Evolutionary conservation across 2,329 filamentous ascomycete species (phyloP).

Genomic region (Cladosporium sp.): DNA sequence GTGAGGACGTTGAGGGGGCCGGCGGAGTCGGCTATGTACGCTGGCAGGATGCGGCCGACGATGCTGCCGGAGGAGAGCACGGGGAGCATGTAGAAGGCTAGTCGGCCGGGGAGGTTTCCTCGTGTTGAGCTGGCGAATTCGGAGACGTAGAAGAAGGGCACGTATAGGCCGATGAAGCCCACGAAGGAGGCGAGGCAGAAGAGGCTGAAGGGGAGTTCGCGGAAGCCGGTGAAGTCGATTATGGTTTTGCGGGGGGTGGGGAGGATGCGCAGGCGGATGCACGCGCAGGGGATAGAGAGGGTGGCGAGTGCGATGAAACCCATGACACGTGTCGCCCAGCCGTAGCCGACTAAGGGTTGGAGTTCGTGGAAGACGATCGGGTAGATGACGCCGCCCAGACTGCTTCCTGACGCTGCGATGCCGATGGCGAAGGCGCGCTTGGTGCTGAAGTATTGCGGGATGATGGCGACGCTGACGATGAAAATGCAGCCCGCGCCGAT

Average conservation of each 20-base stretch:
- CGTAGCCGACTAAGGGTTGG: constrained; percentile 46
- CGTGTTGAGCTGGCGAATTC: constrained; percentile 29
- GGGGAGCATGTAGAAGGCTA: constrained; percentile 35
- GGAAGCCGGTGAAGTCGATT: constrained; percentile 35
- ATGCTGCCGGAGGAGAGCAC: constrained; percentile 33
- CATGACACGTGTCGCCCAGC: constrained; percentile 48
- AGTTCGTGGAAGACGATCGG: constrained; percentile 16
- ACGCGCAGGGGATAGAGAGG: constrained; percentile 18
- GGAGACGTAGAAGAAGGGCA: constrained; percentile 39
- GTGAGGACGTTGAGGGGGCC: constrained; percentile 48
- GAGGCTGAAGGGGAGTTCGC: constrained; percentile 32
- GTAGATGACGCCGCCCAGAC: constrained; percentile 23
- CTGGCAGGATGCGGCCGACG: constrained; percentile 38
- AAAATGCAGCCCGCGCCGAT: constrained; percentile 40
- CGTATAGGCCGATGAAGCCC: constrained; percentile 36
- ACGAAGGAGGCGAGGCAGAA: constrained; percentile 27
- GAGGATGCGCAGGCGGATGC: constrained; percentile 16
- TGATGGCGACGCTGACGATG: constrained; percentile 38
- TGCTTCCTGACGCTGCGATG: constrained; percentile 37
- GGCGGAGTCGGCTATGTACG: constrained; percentile 49
- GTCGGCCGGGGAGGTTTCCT: constrained; percentile 4
- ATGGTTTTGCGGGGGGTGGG: constrained; percentile 36
- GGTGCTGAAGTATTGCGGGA: constrained; percentile 41
- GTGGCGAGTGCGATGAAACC: constrained; percentile 40
- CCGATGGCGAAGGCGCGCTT: constrained; percentile 39